phyloP scores from a whole-genome alignment of 371 early-diverging fungal species.

The Rhizopus sp. region DNA sequence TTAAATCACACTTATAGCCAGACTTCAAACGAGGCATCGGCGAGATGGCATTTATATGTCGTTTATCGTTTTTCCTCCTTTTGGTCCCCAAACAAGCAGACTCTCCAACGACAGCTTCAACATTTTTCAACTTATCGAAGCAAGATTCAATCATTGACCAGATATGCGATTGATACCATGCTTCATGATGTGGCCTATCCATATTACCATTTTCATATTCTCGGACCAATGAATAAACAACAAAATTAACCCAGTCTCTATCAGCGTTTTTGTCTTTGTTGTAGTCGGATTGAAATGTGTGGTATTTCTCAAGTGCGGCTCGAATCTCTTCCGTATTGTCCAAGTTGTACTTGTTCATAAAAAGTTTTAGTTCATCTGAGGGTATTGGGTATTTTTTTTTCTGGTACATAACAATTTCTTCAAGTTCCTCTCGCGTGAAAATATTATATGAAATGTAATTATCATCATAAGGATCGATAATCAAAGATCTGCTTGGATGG shows the following conservation, averaged over 20 bases:
- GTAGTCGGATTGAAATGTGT: not conserved
- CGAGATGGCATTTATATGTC: too few species aligned
- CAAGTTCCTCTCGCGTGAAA: conserved; percentile 4
- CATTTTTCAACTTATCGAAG: not conserved
- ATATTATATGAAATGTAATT: conserved; percentile 8
- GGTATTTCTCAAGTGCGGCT: not conserved
- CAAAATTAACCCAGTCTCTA: conserved; percentile 1
- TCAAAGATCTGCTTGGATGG: conserved; percentile 10
- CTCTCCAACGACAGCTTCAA: not conserved
- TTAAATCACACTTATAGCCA: conserved; percentile 1
- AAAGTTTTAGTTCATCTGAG: not conserved
- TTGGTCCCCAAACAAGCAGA: too few species aligned
- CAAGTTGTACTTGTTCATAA: not conserved
- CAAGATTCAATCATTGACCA: conserved; percentile 4
- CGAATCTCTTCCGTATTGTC: conserved; percentile 3
- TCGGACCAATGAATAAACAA: not conserved
- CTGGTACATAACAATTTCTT: conserved; percentile 1
- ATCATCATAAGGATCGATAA: conserved; percentile 11
- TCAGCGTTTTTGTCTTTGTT: not conserved
- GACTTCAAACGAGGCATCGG: not conserved
- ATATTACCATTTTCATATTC: conserved; percentile 2
- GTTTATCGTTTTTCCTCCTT: too few species aligned
- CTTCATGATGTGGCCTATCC: not conserved
- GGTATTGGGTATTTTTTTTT: not conserved
- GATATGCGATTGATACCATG: conserved; percentile 2